Evolutionary conservation across 441 rosid genomes (phyloP).

Genomic region (Hura crepitans): DNA sequence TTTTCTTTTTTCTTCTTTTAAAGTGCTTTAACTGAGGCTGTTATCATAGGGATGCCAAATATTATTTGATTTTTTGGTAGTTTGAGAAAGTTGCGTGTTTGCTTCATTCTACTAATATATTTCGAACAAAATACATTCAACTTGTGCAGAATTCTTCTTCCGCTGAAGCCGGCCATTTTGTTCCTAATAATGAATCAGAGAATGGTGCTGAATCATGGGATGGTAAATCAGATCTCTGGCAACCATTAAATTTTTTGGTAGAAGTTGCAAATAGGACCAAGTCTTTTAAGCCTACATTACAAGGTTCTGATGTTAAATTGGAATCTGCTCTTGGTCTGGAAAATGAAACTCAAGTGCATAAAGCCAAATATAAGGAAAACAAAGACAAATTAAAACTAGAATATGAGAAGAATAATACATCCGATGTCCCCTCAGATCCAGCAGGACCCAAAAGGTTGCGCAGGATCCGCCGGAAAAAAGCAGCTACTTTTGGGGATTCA

Average conservation of each 20-base stretch:
- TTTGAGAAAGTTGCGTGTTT: constrained; percentile 22
- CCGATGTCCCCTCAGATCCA: constrained; percentile 33
- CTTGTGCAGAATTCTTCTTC: constrained; percentile 47
- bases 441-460: constrained; percentile 41
- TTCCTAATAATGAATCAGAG: constrained; percentile 30
- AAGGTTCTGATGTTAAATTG: constrained; percentile 39
- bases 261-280: constrained; percentile 76
- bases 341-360: constrained; percentile 27
- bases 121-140: constrained; percentile 11
- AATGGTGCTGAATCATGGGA: constrained; percentile 35
- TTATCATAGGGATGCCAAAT: constrained; percentile 6
- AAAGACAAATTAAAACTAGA: constrained; percentile 33
- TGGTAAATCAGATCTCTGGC: constrained; percentile 58
- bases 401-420: constrained; percentile 38
- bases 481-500: constrained; percentile 28
- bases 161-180: constrained; percentile 49
- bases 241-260: constrained; percentile 65
- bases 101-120: constrained; percentile 25
- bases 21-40: constrained; percentile 11
- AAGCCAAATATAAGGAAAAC: constrained; percentile 39
- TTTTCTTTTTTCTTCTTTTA: not conserved
- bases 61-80: not conserved
- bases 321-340: constrained; percentile 31
- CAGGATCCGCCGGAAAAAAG: constrained; percentile 40
- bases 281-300: constrained; percentile 43